Evolutionary conservation across 2,329 filamentous ascomycete genomes (phyloP).

Genomic region (Clarireedia monteithiana): DNA sequence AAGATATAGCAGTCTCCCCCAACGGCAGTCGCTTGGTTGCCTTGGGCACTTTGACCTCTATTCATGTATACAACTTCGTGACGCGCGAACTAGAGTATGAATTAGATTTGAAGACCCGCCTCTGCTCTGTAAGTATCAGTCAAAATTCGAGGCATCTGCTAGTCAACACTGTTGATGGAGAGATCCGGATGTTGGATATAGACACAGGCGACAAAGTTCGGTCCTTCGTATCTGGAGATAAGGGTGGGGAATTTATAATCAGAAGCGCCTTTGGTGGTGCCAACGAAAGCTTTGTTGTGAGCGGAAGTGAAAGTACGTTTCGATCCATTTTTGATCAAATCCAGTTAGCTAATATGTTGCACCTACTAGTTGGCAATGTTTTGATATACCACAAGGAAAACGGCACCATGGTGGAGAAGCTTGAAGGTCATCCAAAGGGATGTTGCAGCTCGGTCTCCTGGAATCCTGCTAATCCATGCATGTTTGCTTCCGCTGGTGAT

Average conservation of each 20-base stretch:
- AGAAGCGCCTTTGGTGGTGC: constrained; percentile 81
- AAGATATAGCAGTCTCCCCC: constrained; percentile 76
- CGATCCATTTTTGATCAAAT: neutral
- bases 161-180: constrained; percentile 70
- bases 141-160: constrained; percentile 74
- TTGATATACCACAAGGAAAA: constrained; percentile 89
- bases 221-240: constrained; percentile 62
- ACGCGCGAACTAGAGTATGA: constrained; percentile 69
- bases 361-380: constrained; percentile 50
- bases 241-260: constrained; percentile 71
- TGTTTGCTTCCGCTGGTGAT: constrained; percentile 89
- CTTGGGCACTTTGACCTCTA: constrained; percentile 59
- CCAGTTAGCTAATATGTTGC: constrained; percentile 10
- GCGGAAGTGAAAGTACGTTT: constrained; percentile 75
- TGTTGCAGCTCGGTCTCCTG: constrained; percentile 83
- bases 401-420: constrained; percentile 64
- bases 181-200: constrained; percentile 73
- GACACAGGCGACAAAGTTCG: constrained; percentile 63
- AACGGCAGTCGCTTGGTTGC: constrained; percentile 76
- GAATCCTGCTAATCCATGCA: constrained; percentile 74
- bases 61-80: constrained; percentile 77
- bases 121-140: constrained; percentile 76
- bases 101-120: constrained; percentile 57
- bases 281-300: constrained; percentile 83
- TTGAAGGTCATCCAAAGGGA: constrained; percentile 66